Percentiles rank a stretch among this genome's conserved stretches.
These are phyloP conservation scores for Amaranthus cruentus DNA, from an alignment of 148 eudicot species.

Conservation along the genomic window DNA sequence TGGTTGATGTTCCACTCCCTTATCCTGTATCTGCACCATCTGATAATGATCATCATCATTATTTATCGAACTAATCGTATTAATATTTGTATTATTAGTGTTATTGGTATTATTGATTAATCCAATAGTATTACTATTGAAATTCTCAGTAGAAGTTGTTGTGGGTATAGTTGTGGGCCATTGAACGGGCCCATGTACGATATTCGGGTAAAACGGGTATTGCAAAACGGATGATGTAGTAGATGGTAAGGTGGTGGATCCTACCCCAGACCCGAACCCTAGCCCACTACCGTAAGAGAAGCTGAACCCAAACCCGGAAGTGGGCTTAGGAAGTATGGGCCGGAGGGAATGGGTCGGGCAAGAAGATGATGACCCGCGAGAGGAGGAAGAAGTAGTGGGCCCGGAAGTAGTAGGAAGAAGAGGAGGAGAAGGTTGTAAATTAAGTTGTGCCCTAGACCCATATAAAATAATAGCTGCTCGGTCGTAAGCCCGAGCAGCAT, in stretches of 20 bases:
- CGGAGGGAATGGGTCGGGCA: constrained; percentile 55
- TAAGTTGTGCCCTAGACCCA: constrained; percentile 79
- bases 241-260: constrained; percentile 16
- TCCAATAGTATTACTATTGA: not conserved
- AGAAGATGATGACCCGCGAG: constrained; percentile 23
- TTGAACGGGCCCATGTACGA: constrained; percentile 23
- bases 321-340: constrained; percentile 61
- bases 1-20: not conserved
- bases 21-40: not conserved
- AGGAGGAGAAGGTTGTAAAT: constrained; percentile 49
- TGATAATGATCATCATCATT: not conserved
- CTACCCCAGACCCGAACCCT: constrained; percentile 18
- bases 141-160: not conserved
- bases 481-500: constrained; percentile 92
- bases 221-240: not conserved
- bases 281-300: constrained; percentile 3
- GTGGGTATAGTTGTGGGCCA: not conserved
- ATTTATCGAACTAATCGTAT: not conserved
- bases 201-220: constrained; percentile 32
- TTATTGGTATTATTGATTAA: not conserved
- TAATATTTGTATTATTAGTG: not conserved
- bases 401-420: constrained; percentile 10
- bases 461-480: constrained; percentile 75
- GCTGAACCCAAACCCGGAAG: constrained; percentile 38
- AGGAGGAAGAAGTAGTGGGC: constrained; percentile 18